Evolutionary conservation across 495 filamentous ascomycete genomes (phyloP), one percentile per base, ranked within the genome.

Genomic region (Aspergillus taichungensis): DNA sequence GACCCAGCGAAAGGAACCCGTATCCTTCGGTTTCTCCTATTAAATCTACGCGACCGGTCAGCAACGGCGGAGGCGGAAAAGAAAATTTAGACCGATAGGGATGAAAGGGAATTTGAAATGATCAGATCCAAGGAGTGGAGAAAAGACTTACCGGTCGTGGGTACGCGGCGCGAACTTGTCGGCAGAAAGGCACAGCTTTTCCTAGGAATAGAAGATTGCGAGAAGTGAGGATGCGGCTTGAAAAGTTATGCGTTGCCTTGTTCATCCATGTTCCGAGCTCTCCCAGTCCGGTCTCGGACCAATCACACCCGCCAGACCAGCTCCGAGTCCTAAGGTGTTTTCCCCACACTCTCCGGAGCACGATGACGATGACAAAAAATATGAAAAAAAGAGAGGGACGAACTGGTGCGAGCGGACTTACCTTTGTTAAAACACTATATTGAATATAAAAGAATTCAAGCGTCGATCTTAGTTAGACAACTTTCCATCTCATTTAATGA

Each of bases 301-400:
- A 69, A 68, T 67, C 66, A 69, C 55, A 47, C 51, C 38, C 40
- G 41, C 38, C 38, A 14, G 30, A 45, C 51, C 47, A 57, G 54
- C 57, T 49, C 43, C 52, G 42, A 52, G 48, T 24, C 18, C 18
- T 24, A 4, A 24, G 18, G 47, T 48, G 49, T 35, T 55, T 51
- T 45, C 53, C 49, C 54, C 50, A 56, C 50, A 40, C 12, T 41
- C 34, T 40, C 50, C 18, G 18, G 18, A 24, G 18, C 18, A 51
- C 52, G 38, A 47, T 44, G 55, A 51, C 49, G 29, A 32, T 51
- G 13, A 24, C 18, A 24, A 24, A 24, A 24, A n/a, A n/a, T n/a
- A n/a, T n/a, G n/a, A n/a, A 24, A 24, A 24, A 24, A 4, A 24
- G 18, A 4, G 18, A 24, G 18, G 18, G 4, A 24, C 1, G 18